A percentile compares a stretch with the other conserved stretches of the same genome.
Conservation (phyloP, 352 stramenopile genomes). For the Phytopythium aichiense region DNA sequence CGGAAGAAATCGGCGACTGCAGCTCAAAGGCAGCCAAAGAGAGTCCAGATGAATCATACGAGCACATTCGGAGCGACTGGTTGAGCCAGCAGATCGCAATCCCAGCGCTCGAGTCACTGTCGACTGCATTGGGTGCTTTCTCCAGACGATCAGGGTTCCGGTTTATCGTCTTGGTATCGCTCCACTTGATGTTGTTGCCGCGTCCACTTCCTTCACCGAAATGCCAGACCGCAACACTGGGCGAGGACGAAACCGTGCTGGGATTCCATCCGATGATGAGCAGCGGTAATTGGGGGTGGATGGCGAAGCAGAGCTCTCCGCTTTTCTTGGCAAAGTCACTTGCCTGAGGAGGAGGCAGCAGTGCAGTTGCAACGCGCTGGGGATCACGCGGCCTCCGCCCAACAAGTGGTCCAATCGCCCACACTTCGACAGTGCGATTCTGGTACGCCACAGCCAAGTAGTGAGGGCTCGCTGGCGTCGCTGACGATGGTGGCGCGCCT, state of each 20-base stretch:
- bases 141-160: background rate
- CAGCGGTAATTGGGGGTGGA: conserved; percentile 41
- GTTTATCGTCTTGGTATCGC: background rate
- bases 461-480: conserved; percentile 10
- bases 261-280: conserved; percentile 42
- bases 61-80: conserved; percentile 3
- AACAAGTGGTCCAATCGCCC: conserved; percentile 21
- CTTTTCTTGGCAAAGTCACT: conserved; percentile 49
- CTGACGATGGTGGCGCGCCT: conserved; percentile 11
- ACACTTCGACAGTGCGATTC: conserved; percentile 52
- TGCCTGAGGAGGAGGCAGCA: conserved; percentile 38
- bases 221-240: conserved; percentile 1
- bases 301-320: conserved; percentile 33
- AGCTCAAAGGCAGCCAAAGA: background rate
- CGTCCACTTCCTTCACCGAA: background rate
- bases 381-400: conserved; percentile 19
- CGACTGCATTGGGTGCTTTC: background rate
- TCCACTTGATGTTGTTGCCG: conserved; percentile 2
- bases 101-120: background rate
- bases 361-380: conserved; percentile 22
- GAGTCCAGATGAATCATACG: background rate
- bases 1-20: background rate
- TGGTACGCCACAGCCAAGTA: conserved; percentile 51
- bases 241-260: background rate
- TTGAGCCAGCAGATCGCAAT: background rate